phyloP scores from a whole-genome alignment of 176 grass and related monocot species.

The Eleusine indica region DNA sequence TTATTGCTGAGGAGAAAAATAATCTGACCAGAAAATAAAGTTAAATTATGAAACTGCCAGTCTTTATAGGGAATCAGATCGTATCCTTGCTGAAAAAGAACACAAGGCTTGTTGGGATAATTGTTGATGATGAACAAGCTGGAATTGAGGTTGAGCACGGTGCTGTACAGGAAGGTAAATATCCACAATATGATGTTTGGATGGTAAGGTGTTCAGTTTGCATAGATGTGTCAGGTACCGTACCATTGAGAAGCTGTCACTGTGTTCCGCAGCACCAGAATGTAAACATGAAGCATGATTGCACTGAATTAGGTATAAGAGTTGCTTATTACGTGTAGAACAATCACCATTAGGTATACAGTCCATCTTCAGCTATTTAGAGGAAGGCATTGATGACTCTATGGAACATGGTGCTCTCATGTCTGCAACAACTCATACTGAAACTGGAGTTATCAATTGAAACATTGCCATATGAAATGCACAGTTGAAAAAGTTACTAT shows the following conservation, averaged over 20 bases:
- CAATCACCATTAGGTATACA: conserved; percentile 26
- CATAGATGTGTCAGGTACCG: conserved; percentile 27
- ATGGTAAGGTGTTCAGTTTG: conserved; percentile 5
- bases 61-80: conserved; percentile 15
- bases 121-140: conserved; percentile 15
- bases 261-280: neutral
- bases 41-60: too few relatives aligned
- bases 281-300: conserved; percentile 25
- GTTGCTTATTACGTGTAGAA: neutral
- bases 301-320: neutral
- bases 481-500: neutral
- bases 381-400: conserved; percentile 23
- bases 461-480: conserved; percentile 5
- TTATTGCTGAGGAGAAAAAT: neutral
- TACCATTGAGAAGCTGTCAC: neutral
- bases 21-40: neutral
- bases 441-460: conserved; percentile 19
- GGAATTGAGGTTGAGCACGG: conserved; percentile 16
- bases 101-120: neutral
- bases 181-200: neutral
- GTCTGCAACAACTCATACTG: neutral
- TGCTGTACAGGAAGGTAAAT: conserved; percentile 33
- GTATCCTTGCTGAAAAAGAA: neutral
- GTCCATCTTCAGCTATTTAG: neutral
- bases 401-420: neutral